Evolutionary conservation across 371 early-diverging fungal genomes (phyloP).

Genomic region (Saksenaea oblongispora): DNA sequence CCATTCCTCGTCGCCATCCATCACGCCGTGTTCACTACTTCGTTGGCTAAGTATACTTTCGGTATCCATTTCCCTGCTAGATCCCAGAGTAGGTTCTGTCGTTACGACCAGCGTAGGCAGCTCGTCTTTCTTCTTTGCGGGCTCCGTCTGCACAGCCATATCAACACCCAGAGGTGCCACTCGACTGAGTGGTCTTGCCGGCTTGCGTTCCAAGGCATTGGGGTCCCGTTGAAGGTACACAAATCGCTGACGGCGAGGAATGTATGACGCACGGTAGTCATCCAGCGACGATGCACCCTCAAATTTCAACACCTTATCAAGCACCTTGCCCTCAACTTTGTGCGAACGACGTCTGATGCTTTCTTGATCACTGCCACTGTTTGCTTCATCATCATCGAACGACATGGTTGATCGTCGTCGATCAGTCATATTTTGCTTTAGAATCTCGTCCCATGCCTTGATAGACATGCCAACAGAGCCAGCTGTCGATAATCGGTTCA

Average conservation of each 20-base stretch:
- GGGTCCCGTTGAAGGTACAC: constrained; percentile 45
- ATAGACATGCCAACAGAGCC: constrained; percentile 41
- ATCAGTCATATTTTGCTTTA: constrained; percentile 17
- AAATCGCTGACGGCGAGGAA: constrained; percentile 45
- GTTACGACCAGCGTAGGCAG: constrained; percentile 21
- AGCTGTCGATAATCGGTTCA: constrained; percentile 21
- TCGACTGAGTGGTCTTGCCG: constrained; percentile 6
- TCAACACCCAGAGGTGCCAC: constrained; percentile 10
- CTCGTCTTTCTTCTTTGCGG: neutral
- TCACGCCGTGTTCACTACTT: constrained; percentile 29
- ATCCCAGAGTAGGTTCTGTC: constrained; percentile 10
- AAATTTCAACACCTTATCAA: constrained; percentile 13
- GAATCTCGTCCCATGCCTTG: constrained; percentile 44
- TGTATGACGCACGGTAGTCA: constrained; percentile 13
- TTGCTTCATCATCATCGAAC: constrained; percentile 7
- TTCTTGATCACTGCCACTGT: neutral
- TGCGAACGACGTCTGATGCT: constrained; percentile 2
- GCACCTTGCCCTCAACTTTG: constrained; percentile 3
- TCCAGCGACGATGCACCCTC: constrained; percentile 27
- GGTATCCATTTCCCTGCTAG: neutral
- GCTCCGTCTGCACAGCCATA: constrained; percentile 14
- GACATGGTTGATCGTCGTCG: constrained; percentile 1
- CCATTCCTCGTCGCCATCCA: constrained; percentile 53
- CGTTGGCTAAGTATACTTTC: constrained; percentile 1
- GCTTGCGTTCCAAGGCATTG: constrained; percentile 21